Evolutionary conservation across 2,329 filamentous ascomycete genomes (phyloP).

Genomic region (Venturia carpophila): DNA sequence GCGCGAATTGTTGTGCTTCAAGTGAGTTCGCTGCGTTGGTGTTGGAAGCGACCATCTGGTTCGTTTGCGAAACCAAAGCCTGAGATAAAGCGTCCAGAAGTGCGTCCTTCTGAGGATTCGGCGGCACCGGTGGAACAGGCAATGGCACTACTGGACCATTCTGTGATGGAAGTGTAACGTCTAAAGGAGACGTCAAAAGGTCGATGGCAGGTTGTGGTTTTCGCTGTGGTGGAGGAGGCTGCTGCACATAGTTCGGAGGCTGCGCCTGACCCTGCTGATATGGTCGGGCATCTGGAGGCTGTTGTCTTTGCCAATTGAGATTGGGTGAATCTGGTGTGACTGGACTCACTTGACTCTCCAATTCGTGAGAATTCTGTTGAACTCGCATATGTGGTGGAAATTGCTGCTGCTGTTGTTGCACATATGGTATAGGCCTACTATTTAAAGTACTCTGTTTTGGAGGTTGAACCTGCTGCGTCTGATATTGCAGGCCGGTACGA

Average conservation of each 20-base stretch:
- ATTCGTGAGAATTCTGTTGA: constrained; percentile 23
- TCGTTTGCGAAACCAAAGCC: constrained; percentile 60
- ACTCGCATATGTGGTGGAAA: constrained; percentile 8
- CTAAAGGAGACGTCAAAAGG: constrained; percentile 56
- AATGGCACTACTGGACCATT: constrained; percentile 41
- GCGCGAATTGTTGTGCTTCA: constrained; percentile 68
- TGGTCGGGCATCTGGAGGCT: constrained; percentile 6
- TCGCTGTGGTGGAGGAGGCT: constrained; percentile 22
- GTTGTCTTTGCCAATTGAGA: constrained; percentile 15
- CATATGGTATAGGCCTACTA: constrained; percentile 22
- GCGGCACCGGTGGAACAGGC: constrained; percentile 77
- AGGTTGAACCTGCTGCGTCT: background rate
- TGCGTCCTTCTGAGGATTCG: constrained; percentile 91
- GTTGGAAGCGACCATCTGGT: constrained; percentile 63
- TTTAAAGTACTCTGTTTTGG: constrained; percentile 26
- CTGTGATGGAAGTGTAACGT: constrained; percentile 48
- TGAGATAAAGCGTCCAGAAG: constrained; percentile 69
- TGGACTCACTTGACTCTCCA: constrained; percentile 33
- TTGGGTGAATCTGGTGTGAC: constrained; percentile 25
- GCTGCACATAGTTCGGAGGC: constrained; percentile 4
- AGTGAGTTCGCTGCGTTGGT: constrained; percentile 66
- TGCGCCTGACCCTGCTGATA: constrained; percentile 5
- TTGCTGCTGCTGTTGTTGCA: background rate
- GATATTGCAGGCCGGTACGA: background rate
- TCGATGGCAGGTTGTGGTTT: constrained; percentile 33